Percentiles rank a stretch among this genome's conserved stretches.
phyloP scores from a whole-genome alignment of 2,329 filamentous ascomycete genomes.

The Fonsecaea erecta region DNA sequence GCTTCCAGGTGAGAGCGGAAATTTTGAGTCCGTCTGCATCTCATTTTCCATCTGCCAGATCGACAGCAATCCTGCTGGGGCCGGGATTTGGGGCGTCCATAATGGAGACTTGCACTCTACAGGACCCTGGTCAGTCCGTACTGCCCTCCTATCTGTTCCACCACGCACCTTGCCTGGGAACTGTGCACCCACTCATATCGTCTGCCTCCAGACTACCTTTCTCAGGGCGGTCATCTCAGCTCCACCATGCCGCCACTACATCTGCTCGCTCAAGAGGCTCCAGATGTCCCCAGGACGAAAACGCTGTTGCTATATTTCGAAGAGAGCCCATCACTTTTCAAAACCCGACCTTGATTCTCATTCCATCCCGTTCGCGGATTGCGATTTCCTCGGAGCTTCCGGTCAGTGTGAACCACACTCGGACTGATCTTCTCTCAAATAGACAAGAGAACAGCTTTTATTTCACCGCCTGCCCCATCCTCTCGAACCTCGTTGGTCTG shows the following conservation, averaged over 20 bases:
- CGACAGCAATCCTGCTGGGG: slow-evolving; percentile 16
- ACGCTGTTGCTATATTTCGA: slow-evolving; percentile 28
- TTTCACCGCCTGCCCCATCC: background rate
- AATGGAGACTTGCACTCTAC: background rate
- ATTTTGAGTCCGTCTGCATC: slow-evolving; percentile 28
- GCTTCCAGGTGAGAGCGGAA: slow-evolving; percentile 25
- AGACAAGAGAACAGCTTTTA: background rate
- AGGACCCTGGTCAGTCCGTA: slow-evolving; percentile 18
- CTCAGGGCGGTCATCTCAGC: slow-evolving; percentile 10
- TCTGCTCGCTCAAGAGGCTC: slow-evolving; percentile 12
- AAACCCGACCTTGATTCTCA: slow-evolving; percentile 5
- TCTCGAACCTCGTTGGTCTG: background rate
- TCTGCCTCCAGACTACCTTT: slow-evolving; percentile 4
- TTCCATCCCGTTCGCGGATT: background rate
- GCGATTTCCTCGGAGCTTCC: background rate
- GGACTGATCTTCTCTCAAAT: background rate
- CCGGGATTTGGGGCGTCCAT: slow-evolving; percentile 5
- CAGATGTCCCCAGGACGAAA: slow-evolving; percentile 8
- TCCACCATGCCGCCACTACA: slow-evolving; percentile 24
- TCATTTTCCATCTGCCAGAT: slow-evolving; percentile 24
- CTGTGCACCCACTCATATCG: slow-evolving; percentile 15
- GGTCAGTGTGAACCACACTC: background rate
- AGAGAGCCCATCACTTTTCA: slow-evolving; percentile 16
- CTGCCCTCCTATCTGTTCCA: slow-evolving; percentile 19
- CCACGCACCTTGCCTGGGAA: slow-evolving; percentile 21